These are phyloP conservation scores for Saccharomycopsis fermentans DNA, from an alignment of 805 yeast species.

Conservation along the genomic window DNA sequence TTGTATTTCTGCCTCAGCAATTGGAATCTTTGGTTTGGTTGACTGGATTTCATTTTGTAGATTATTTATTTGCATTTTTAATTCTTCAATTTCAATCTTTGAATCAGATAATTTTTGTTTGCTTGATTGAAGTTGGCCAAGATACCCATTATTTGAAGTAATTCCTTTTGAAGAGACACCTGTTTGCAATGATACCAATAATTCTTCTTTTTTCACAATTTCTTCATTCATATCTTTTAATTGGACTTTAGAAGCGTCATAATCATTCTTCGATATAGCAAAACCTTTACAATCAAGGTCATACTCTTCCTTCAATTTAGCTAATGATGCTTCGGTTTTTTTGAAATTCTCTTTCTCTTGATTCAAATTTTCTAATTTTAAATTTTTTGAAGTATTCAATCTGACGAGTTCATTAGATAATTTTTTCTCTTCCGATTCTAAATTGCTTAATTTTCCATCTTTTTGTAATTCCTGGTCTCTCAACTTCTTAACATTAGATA, in stretches of 20 bases:
- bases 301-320: slow-evolving; percentile 27
- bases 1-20: slow-evolving; percentile 43
- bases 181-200: slow-evolving; percentile 70
- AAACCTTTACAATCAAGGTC: slow-evolving; percentile 30
- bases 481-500: slow-evolving; percentile 40
- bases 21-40: slow-evolving; percentile 37
- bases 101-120: slow-evolving; percentile 45
- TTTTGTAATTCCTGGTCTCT: slow-evolving; percentile 49
- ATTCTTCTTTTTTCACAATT: slow-evolving; percentile 57
- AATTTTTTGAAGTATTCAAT: slow-evolving; percentile 49
- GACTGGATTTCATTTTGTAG: slow-evolving; percentile 41
- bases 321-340: slow-evolving; percentile 27
- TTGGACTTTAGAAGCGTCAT: slow-evolving; percentile 32
- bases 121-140: slow-evolving; percentile 56
- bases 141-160: slow-evolving; percentile 55
- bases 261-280: slow-evolving; percentile 34
- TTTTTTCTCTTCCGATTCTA: slow-evolving; percentile 48
- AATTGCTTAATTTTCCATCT: slow-evolving; percentile 48
- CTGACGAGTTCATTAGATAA: slow-evolving; percentile 59
- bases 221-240: slow-evolving; percentile 37
- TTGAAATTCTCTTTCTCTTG: slow-evolving; percentile 39
- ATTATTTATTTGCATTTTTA: slow-evolving; percentile 48
- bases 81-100: slow-evolving; percentile 47
- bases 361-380: slow-evolving; percentile 43
- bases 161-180: slow-evolving; percentile 82